phyloP scores from a whole-genome alignment of 768 basidiomycete genomes.

The Pleurotus giganteus region DNA sequence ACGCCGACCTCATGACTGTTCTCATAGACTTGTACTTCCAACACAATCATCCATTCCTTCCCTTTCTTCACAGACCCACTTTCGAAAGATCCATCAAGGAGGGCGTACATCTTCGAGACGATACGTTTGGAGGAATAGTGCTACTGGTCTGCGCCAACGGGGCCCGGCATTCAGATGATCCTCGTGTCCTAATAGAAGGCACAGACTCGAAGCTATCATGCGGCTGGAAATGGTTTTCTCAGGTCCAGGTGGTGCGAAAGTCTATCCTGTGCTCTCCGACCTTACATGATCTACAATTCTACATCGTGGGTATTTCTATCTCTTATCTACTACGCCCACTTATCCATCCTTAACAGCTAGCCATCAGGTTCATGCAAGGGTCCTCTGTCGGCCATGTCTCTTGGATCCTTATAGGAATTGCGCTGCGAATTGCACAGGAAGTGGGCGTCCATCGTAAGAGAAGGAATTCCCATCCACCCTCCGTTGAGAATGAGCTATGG shows the following conservation, averaged over 20 bases:
- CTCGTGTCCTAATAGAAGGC: slow-evolving; percentile 50
- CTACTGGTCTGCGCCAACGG: slow-evolving; percentile 37
- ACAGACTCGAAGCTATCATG: slow-evolving; percentile 37
- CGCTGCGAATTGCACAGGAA: slow-evolving; percentile 70
- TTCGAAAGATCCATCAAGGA: slow-evolving; percentile 54
- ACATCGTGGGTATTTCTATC: slow-evolving; percentile 45
- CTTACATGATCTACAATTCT: slow-evolving; percentile 72
- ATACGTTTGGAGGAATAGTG: slow-evolving; percentile 44
- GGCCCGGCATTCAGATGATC: slow-evolving; percentile 51
- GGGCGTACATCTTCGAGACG: slow-evolving; percentile 48
- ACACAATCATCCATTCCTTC: slow-evolving; percentile 49
- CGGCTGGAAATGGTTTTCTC: slow-evolving; percentile 67
- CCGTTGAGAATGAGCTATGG: slow-evolving; percentile 68
- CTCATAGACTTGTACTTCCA: slow-evolving; percentile 69
- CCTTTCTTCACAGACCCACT: slow-evolving; percentile 73
- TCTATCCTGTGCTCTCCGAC: slow-evolving; percentile 56
- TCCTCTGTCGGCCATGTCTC: slow-evolving; percentile 49
- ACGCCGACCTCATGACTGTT: slow-evolving; percentile 46
- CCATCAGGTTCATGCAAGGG: slow-evolving; percentile 43
- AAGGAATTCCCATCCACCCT: slow-evolving; percentile 28
- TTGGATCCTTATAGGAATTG: slow-evolving; percentile 67
- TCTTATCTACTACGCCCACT: neutral
- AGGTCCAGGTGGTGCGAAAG: slow-evolving; percentile 62
- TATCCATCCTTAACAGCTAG: slow-evolving; percentile 33
- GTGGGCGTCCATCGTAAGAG: slow-evolving; percentile 64